Percentiles rank a stretch among this genome's conserved stretches.
Evolutionary conservation across 805 yeast genomes (phyloP).

Genomic region (Pichia sporocuriosa): DNA sequence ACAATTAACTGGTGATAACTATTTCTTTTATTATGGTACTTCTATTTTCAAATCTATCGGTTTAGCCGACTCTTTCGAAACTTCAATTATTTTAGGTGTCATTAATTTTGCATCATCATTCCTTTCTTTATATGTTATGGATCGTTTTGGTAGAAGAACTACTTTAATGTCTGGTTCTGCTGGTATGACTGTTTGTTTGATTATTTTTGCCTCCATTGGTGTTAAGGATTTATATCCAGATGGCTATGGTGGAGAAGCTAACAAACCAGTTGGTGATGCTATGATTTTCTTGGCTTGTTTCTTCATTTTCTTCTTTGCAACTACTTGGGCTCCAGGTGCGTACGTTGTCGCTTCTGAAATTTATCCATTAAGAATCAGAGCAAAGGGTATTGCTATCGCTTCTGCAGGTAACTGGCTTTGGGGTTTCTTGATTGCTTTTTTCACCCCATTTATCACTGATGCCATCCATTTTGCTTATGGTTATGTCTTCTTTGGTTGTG

Average conservation of each 20-base stretch:
- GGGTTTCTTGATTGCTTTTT: constrained; percentile 51
- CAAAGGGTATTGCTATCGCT: constrained; percentile 58
- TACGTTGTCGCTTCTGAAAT: constrained; percentile 62
- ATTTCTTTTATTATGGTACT: constrained; percentile 62
- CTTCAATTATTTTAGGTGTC: constrained; percentile 53
- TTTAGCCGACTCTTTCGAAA: constrained; percentile 45
- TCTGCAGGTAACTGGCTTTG: constrained; percentile 61
- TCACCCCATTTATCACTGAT: constrained; percentile 48
- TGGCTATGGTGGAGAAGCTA: constrained; percentile 34
- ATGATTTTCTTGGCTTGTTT: constrained; percentile 63
- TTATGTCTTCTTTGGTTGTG: constrained; percentile 50
- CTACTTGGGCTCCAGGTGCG: constrained; percentile 71
- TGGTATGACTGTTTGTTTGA: constrained; percentile 49
- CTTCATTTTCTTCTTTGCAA: constrained; percentile 60
- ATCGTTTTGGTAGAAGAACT: constrained; percentile 47
- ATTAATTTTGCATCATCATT: constrained; percentile 53
- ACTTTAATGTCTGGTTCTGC: constrained; percentile 45
- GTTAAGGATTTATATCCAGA: constrained; percentile 38
- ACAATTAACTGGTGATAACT: constrained; percentile 59
- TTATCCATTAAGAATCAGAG: constrained; percentile 59
- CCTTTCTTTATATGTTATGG: constrained; percentile 46
- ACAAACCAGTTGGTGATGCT: constrained; percentile 49
- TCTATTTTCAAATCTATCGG: constrained; percentile 56
- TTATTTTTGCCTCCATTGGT: constrained; percentile 57
- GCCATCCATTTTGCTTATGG: constrained; percentile 54